Base-by-base conservation (phyloP, 495 filamentous ascomycete species). In the Aspergillus baeticus region DNA sequence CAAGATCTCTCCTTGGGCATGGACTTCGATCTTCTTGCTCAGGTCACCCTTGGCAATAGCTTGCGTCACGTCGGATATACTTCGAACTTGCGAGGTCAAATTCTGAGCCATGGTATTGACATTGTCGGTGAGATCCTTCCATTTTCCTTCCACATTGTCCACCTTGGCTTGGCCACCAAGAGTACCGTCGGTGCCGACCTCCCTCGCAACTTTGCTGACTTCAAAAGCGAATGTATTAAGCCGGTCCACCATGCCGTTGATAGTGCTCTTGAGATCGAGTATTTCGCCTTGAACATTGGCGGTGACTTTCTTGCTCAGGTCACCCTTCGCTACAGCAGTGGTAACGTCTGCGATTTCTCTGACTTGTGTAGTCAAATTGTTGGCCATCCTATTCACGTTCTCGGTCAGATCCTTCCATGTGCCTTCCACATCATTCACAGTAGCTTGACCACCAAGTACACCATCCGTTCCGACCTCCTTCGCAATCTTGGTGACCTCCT, bases 161-260 rank as follows among this genome's bases (percentile, higher is more conserved):
- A 99, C 94, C 70, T 95, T 88, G 45, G 94, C 94, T 72, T 98
- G 94, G 15, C 94, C 94, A 54, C 94, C 94, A 20, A 99, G 80
- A 8, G 89, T 96, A 63, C 94, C 94, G 60, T 99, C 94, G 5
- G 94, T 99, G 61, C 94, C 94, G 77, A 99, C 94, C 73, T 99
- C 94, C 59, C 94, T 86, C 50, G 94, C 94, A 60, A 99, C 94
- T 70, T 96, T 97, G 81, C 92, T 98, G 66, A 99, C 95, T 72
- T 99, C 95, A 55, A 94, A 94, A 18, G 94, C 94, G 61, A 99
- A 99, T 1, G 91, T 96, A 57, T 95, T 91, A 6, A 99, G 83
- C 59, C 91, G 86, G 71, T 99, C 95, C 65, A 99, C 94, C 94
- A 99, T 99, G 70, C 90, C 91, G 66, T 99, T 99, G 73, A 99